Base-by-base conservation (phyloP, 2,329 filamentous ascomycete species). In the Amphichorda felina region DNA sequence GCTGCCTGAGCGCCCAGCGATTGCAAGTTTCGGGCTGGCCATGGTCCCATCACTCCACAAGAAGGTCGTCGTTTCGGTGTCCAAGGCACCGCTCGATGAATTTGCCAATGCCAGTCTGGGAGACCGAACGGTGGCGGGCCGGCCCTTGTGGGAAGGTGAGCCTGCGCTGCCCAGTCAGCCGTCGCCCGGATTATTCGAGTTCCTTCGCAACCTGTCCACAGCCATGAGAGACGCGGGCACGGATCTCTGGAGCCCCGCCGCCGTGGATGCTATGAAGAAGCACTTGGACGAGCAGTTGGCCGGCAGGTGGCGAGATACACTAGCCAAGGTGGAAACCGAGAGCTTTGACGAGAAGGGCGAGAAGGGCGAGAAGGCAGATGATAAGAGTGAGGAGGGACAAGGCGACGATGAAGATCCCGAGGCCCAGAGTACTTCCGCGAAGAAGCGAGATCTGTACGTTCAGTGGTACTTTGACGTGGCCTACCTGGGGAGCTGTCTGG, bases 191-290 rank as follows among this genome's bases (percentile, higher is more conserved):
- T 64, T 76, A 0, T 94, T 94, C 50, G 72, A 70, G 40, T 78
- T 93, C 37, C 50, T 95, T 33, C 73, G 75, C 17, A 66, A 66
- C 30, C 50, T 94, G 19, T 72, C 74, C 4, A 59, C 62, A 32
- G 63, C 68, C 5, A 93, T 95, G 85, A 70, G 70, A 4, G 62
- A 68, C 10, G 63, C 71, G 3, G 88, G 88, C 0, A 64, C 72
- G 31, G 89, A 95, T 52, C 56, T 95, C 3, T 96, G 88, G 88
- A 87, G 79, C 36, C 68, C 74, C 3, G 64, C 66, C 2, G 82
- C 83, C 1, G 71, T 88, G 2, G 46, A 47, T 1, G 61, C 63
- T 1, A 49, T 94, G 42, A 91, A 86, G 56, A 50, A 48, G n/a
- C 53, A 63, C 31, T 49, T 86, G 5, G 53, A 61, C 5, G 54